Percentiles rank a stretch among this genome's conserved stretches.
phyloP scores from a whole-genome alignment of 2,329 filamentous ascomycete genomes.

The Ramularia endophylla region DNA sequence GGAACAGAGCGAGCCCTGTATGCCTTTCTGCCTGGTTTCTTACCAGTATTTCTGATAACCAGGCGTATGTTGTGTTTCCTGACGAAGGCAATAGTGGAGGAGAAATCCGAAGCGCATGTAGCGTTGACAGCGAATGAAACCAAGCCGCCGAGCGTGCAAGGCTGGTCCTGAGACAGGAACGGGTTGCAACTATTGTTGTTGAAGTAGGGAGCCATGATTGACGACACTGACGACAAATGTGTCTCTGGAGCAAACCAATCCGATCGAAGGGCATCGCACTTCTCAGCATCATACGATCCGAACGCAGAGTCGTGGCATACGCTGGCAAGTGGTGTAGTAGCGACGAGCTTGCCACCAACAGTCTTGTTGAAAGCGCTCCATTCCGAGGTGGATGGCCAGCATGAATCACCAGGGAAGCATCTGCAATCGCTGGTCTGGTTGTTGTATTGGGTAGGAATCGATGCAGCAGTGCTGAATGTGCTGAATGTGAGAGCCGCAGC shows the following conservation, averaged over 20 bases:
- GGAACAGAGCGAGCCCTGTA: too few species aligned
- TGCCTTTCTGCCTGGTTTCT: too few species aligned
- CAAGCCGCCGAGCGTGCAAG: conserved; percentile 42
- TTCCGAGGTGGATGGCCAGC: conserved; percentile 45
- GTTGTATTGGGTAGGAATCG: too few species aligned
- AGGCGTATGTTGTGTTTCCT: conserved; percentile 45
- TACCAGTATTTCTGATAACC: conserved; percentile 40
- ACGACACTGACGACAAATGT: conserved; percentile 41
- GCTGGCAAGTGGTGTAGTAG: conserved; percentile 47
- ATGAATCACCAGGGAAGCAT: conserved; percentile 47
- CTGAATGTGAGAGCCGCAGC: too few species aligned
- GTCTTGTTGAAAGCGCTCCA: conserved; percentile 54
- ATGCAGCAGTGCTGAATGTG: too few species aligned
- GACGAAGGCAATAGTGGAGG: conserved; percentile 5
- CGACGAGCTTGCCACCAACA: conserved; percentile 46
- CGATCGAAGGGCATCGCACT: conserved; percentile 38
- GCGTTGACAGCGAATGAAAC: conserved; percentile 30
- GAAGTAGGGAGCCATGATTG: conserved; percentile 36
- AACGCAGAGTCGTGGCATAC: conserved; percentile 43
- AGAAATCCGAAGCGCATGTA: conserved; percentile 1
- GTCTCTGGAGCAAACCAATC: conserved; percentile 42
- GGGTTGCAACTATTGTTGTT: conserved; percentile 38
- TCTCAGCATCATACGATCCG: conserved; percentile 38
- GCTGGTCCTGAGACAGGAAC: conserved; percentile 28
- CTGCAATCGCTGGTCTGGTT: too few species aligned